Conservation (phyloP, 768 basidiomycete species). For the Trametes cubensis region DNA sequence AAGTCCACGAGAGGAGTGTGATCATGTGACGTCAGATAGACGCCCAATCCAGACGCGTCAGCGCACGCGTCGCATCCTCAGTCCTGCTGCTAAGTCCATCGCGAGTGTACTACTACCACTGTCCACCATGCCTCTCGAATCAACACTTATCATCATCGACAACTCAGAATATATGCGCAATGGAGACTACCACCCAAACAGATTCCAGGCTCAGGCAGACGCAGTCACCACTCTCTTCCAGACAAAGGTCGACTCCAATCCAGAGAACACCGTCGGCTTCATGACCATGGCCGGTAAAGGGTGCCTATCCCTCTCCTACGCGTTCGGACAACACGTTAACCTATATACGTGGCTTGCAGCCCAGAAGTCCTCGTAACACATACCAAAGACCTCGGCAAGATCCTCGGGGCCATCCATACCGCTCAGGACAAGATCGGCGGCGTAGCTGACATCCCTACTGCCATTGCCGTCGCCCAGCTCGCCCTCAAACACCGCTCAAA, state of each 20-base stretch:
- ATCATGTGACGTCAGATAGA: constrained; percentile 17
- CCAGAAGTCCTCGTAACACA: constrained; percentile 97
- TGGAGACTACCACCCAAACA: constrained; percentile 84
- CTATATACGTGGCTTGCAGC: constrained; percentile 42
- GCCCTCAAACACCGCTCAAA: constrained; percentile 97
- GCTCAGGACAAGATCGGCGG: constrained; percentile 78
- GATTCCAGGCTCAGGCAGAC: constrained; percentile 90
- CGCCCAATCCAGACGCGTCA: constrained; percentile 25
- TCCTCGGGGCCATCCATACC: constrained; percentile 76
- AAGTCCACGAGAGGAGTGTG: not conserved
- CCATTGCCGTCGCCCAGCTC: constrained; percentile 91
- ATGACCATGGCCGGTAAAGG: constrained; percentile 99
- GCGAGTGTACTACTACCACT: not conserved
- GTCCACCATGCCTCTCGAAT: constrained; percentile 89
- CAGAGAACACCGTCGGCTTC: constrained; percentile 95
- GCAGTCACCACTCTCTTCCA: constrained; percentile 89
- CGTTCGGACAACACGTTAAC: not conserved
- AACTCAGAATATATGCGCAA: constrained; percentile 98
- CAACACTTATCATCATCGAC: constrained; percentile 96
- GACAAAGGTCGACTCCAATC: constrained; percentile 93
- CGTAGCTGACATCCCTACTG: constrained; percentile 82
- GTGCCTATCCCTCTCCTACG: constrained; percentile 42
- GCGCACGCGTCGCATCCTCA: constrained; percentile 21
- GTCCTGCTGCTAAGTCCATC: not conserved
- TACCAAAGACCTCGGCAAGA: constrained; percentile 92